Percentiles rank a stretch among this genome's conserved stretches.
These are phyloP conservation scores for Aspergillus sp. DNA, from an alignment of 2,329 filamentous ascomycete genomes.

Conservation along the genomic window DNA sequence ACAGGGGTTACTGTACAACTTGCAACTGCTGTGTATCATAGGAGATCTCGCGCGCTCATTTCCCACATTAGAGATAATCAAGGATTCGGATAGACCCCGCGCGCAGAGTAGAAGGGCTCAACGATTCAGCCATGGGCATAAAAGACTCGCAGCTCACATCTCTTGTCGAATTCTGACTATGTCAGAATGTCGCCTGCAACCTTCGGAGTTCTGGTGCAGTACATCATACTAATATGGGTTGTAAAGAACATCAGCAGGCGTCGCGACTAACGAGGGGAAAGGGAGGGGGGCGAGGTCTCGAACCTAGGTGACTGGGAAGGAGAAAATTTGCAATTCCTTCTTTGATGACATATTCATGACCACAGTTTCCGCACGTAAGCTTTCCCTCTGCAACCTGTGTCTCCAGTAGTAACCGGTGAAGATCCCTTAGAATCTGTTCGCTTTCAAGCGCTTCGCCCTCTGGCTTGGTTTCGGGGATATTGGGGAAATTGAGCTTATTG, in stretches of 20 bases:
- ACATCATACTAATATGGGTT: neutral
- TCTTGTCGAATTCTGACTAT: neutral
- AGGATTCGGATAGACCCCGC: conserved; percentile 3
- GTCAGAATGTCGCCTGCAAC: neutral
- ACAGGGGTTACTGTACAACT: conserved; percentile 8
- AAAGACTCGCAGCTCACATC: neutral
- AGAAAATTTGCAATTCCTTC: conserved; percentile 97
- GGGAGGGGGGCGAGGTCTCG: conserved; percentile 6
- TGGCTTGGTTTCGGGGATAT: conserved; percentile 65
- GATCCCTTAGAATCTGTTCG: conserved; percentile 69
- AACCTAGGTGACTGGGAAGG: conserved; percentile 81
- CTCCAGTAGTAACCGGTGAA: conserved; percentile 82
- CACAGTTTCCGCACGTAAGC: conserved; percentile 85
- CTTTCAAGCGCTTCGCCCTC: conserved; percentile 63
- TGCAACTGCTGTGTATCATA: conserved; percentile 13
- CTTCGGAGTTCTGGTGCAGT: neutral
- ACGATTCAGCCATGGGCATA: neutral
- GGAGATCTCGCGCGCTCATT: conserved; percentile 1
- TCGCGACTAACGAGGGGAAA: neutral
- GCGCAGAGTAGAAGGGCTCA: neutral
- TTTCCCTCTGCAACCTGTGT: conserved; percentile 87
- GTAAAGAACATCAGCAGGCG: neutral
- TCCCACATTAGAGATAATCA: conserved; percentile 3
- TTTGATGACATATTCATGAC: conserved; percentile 89
- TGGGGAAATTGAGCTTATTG: conserved; percentile 74